These are phyloP conservation scores for Aureobasidium sp. DNA, from an alignment of 2,329 filamentous ascomycete genomes.

Conservation along the genomic window DNA sequence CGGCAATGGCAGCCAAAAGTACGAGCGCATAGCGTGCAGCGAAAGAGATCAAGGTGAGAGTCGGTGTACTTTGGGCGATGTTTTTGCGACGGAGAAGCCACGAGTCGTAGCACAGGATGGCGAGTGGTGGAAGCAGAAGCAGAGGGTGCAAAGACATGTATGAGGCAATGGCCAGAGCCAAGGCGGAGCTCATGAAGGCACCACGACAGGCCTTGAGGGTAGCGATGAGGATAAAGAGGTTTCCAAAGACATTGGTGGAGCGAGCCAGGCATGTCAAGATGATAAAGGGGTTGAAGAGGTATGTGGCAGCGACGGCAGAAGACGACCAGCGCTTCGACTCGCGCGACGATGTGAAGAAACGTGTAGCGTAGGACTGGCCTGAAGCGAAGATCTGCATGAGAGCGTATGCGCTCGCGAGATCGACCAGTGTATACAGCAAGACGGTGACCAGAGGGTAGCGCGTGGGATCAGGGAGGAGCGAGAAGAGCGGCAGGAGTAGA, in stretches of 20 bases:
- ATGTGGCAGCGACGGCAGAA: slow-evolving; percentile 72
- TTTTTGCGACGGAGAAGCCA: slow-evolving; percentile 16
- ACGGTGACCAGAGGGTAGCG: slow-evolving; percentile 60
- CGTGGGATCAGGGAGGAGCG: slow-evolving; percentile 66
- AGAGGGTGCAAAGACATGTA: slow-evolving; percentile 90
- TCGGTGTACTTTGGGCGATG: not conserved
- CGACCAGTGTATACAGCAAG: slow-evolving; percentile 70
- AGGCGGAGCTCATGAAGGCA: slow-evolving; percentile 62
- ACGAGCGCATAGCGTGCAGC: slow-evolving; percentile 45
- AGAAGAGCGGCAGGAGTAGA: slow-evolving; percentile 83
- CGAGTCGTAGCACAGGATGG: slow-evolving; percentile 68
- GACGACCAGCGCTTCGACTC: slow-evolving; percentile 67
- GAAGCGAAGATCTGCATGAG: slow-evolving; percentile 73
- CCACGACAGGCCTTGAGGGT: slow-evolving; percentile 72
- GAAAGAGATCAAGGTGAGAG: slow-evolving; percentile 18
- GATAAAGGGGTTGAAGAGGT: slow-evolving; percentile 90
- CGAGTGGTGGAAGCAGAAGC: slow-evolving; percentile 73
- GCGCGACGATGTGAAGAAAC: slow-evolving; percentile 69
- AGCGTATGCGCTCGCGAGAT: slow-evolving; percentile 73
- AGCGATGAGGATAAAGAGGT: slow-evolving; percentile 76
- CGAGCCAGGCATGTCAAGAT: slow-evolving; percentile 84
- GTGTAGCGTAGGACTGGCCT: slow-evolving; percentile 65
- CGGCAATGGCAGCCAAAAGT: slow-evolving; percentile 48
- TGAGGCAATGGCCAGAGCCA: slow-evolving; percentile 76
- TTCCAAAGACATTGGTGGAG: slow-evolving; percentile 82